Conservation (phyloP, 768 basidiomycete species). For the Lactarius tabidus region DNA sequence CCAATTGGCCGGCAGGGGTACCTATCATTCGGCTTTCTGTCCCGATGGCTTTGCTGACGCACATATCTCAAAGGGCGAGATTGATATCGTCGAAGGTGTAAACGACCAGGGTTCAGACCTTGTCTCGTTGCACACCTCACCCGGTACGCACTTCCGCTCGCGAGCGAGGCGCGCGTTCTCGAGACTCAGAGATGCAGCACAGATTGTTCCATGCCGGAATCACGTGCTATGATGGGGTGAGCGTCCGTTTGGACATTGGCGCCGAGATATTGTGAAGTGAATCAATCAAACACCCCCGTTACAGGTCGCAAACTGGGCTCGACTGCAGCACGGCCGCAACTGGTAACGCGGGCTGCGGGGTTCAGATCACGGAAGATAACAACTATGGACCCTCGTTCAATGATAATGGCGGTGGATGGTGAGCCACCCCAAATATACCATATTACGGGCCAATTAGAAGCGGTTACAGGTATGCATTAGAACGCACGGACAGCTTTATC, state of each 20-base stretch:
- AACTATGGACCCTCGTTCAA: conserved; percentile 61
- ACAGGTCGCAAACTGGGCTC: conserved; percentile 33
- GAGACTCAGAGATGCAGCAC: background rate
- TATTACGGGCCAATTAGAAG: background rate
- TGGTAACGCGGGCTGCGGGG: conserved; percentile 56
- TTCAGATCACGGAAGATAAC: conserved; percentile 35
- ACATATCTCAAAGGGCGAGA: conserved; percentile 42
- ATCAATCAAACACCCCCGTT: background rate
- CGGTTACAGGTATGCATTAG: conserved; percentile 32
- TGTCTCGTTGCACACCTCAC: conserved; percentile 53
- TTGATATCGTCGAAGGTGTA: conserved; percentile 56
- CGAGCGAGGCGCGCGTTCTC: background rate
- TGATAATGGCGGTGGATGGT: conserved; percentile 58
- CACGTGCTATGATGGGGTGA: conserved; percentile 46
- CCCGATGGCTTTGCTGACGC: conserved; percentile 24
- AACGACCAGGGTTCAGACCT: conserved; percentile 51
- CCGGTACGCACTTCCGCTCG: conserved; percentile 26
- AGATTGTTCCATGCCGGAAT: conserved; percentile 53
- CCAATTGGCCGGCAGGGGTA: conserved; percentile 48
- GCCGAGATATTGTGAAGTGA: background rate
- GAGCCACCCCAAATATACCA: background rate
- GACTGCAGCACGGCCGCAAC: conserved; percentile 49
- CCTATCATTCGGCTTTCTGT: conserved; percentile 26
- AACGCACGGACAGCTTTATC: conserved; percentile 29
- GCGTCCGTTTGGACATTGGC: conserved; percentile 7